These are phyloP conservation scores for Bipolaris bicolor DNA, from an alignment of 2,329 filamentous ascomycete genomes.

Conservation along the genomic window DNA sequence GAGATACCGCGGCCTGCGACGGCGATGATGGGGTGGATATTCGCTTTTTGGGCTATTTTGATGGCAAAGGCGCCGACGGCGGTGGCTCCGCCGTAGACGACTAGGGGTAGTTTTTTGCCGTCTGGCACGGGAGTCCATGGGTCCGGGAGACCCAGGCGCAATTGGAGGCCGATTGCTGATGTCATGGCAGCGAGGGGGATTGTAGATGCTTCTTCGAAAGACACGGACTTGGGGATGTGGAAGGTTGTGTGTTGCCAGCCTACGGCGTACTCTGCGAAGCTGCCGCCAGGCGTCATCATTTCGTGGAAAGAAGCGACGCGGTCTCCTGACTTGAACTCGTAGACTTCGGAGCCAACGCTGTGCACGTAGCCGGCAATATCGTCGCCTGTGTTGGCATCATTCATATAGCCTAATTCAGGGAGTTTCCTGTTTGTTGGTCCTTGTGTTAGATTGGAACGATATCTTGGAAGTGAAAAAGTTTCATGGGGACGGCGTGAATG, in stretches of 20 bases:
- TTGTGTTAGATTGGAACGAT: no score
- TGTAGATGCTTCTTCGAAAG: slow-evolving; percentile 59
- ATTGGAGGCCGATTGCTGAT: slow-evolving; percentile 54
- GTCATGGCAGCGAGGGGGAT: slow-evolving; percentile 56
- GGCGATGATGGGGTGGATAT: slow-evolving; percentile 52
- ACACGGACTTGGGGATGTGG: slow-evolving; percentile 56
- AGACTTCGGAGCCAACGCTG: slow-evolving; percentile 61
- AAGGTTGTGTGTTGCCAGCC: slow-evolving; percentile 64
- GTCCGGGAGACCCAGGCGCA: slow-evolving; percentile 50
- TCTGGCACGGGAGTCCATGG: slow-evolving; percentile 46
- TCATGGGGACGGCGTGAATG: not conserved
- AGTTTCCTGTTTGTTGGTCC: slow-evolving; percentile 34
- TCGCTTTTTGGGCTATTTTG: slow-evolving; percentile 48
- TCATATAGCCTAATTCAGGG: slow-evolving; percentile 20
- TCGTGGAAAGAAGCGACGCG: slow-evolving; percentile 63
- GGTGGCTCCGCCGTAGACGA: slow-evolving; percentile 52
- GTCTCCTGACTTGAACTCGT: slow-evolving; percentile 64
- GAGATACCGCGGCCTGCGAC: slow-evolving; percentile 49
- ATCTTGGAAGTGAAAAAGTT: no score
- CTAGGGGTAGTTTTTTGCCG: slow-evolving; percentile 31
- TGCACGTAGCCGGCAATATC: slow-evolving; percentile 64
- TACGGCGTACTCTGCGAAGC: slow-evolving; percentile 67
- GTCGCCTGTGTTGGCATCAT: slow-evolving; percentile 56
- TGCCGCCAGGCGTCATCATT: slow-evolving; percentile 59
- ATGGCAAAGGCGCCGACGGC: slow-evolving; percentile 53